Base-by-base conservation (phyloP, 2,329 filamentous ascomycete genomes). In the Clonostachys chloroleuca region DNA sequence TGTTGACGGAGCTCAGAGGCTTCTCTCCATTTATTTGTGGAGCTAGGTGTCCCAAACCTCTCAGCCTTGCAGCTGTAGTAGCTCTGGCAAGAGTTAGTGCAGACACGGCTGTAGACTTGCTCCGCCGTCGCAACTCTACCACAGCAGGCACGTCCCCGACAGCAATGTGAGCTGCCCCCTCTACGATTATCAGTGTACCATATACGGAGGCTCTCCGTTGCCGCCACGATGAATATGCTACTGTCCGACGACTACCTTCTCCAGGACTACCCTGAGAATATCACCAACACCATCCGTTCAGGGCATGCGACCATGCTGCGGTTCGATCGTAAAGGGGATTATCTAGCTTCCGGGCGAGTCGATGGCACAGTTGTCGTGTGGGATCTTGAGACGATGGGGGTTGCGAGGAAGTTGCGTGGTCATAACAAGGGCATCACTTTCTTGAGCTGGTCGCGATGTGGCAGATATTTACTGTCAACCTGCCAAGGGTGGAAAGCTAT, bases 401-500 rank as follows among this genome's bases (percentile, higher is more conserved):
- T 97, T 5, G 94, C 94, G 49, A 86, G 91, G 61, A 99, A 97
- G 70, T 75, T 99, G 53, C 84, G 90, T 54, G 94, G 92, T 12
- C 94, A 99, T 69, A 95, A 89, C 44, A 86, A 89, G 61, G 92
- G 94, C 63, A 92, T 99, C 48, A 92, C 95, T 57, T 96, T 89
- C 45, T 69, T 99, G 50, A 95, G 92, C 72, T 99, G 94, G 94
- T 96, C 92, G 45, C 80, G 86, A 57, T 89, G 91, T 68, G 92
- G 94, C 24, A 81, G 89, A 54, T 97, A 96, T 67, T 76, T 99
- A 45, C 80, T 99, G 48, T 96, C 90, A 49, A 89, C 91, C 12
- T 95, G 91, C 41, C 90, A 96, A 64, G 94, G 96, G 60, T 97
- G 92, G 89, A 95, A 95, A 68, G 92, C 88, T 52, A 91, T 96